Evolutionary conservation across 805 yeast species (phyloP), one percentile per base, ranked within the genome.

Genomic region (Komagataella pastoris): DNA sequence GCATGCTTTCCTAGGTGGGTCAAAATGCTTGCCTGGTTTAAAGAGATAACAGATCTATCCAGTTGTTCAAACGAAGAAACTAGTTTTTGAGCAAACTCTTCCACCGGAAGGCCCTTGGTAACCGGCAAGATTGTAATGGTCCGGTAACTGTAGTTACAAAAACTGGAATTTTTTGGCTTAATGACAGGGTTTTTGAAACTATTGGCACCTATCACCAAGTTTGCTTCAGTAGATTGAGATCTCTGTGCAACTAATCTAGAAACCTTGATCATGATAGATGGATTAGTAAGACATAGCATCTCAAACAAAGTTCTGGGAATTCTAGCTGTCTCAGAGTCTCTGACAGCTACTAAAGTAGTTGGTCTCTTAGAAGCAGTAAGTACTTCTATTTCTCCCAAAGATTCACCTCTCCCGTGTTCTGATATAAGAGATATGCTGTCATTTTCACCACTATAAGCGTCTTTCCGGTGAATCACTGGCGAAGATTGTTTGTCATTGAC

Each of bases 381-480:
- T 3, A 91, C 97, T 64, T 91, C 99, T 7, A 93, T 84, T 65
- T 91, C 98, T 3, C 98, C 99, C 54, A 93, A 77, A 46, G 96
- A 85, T 58, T 88, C 95, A 6, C 97, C 97, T 64, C 89, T 96
- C 1, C 97, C 96, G 60, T 80, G 83, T 62, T 91, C 99, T 2
- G 85, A 86, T 14, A 82, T 58, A 1, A 80, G 68, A 8, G 54
- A 57, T 14, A 61, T 56, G 24, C 55, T 53, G 14, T 46, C 48
- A 7, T 21, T 47, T 8, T 46, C 53, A 5, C 44, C 47, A n/a
- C 46, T 30, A n/a, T 36, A 24, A 30, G 52, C 30, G n/a, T 19
- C 17, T 12, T 17, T 24, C 7, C 19, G 46, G 14, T 30, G 40
- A 30, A 30, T 30, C 40, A 30, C 40, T 10, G 40, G 40, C 14